Percentiles rank a stretch among this genome's conserved stretches.
These are phyloP conservation scores for Pouteria glomerata DNA, from an alignment of 148 eudicot species.

Conservation along the genomic window DNA sequence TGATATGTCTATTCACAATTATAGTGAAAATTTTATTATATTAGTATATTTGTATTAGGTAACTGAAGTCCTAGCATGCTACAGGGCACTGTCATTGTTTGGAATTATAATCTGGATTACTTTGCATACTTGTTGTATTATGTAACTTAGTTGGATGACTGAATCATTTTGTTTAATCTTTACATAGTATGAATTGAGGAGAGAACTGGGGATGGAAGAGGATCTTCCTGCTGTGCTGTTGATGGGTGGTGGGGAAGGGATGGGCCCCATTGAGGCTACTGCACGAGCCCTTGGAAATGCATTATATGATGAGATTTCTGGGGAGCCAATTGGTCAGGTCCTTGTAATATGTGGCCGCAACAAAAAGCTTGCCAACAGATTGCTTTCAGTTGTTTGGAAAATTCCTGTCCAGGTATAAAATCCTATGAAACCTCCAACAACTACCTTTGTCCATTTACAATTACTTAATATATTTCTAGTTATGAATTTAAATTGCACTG, in stretches of 20 bases:
- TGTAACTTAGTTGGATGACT: background rate
- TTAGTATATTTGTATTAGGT: background rate
- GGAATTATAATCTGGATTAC: background rate
- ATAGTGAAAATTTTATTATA: background rate
- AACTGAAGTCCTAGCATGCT: no score
- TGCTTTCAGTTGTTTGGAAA: conserved; percentile 77
- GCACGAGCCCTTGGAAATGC: conserved; percentile 83
- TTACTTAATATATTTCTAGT: background rate
- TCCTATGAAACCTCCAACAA: background rate
- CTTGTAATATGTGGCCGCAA: conserved; percentile 94
- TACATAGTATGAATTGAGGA: conserved; percentile 66
- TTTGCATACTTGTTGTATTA: background rate
- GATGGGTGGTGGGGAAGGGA: conserved; percentile 99
- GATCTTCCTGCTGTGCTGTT: conserved; percentile 79
- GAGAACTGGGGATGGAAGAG: conserved; percentile 87
- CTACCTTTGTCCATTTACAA: background rate
- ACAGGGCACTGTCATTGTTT: background rate
- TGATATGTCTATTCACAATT: background rate
- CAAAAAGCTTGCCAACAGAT: conserved; percentile 66
- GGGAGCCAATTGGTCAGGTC: conserved; percentile 81
- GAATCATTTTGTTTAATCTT: background rate
- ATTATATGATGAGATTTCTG: conserved; percentile 69
- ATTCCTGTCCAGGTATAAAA: conserved; percentile 77
- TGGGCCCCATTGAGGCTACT: conserved; percentile 97
- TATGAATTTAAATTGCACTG: background rate